Percentiles rank a stretch among this genome's conserved stretches.
These are phyloP conservation scores for Chlorella vulgaris DNA, from an alignment of 139 green algal species.

Conservation along the genomic window DNA sequence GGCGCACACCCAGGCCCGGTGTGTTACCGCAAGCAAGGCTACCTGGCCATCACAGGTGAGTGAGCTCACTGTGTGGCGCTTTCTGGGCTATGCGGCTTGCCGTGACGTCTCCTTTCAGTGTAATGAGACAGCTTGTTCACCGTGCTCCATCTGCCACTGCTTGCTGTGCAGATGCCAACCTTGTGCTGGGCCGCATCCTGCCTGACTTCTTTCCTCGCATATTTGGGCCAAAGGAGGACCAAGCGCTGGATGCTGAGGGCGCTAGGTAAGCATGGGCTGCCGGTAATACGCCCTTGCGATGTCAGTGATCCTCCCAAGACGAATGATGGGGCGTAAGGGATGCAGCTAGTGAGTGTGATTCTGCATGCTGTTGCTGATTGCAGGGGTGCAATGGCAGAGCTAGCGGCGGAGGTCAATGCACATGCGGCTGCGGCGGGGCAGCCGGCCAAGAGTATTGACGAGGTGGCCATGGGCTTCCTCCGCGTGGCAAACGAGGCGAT, in stretches of 20 bases:
- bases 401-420: slow-evolving; percentile 70
- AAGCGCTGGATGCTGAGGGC: slow-evolving; percentile 78
- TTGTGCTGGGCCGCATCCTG: slow-evolving; percentile 90
- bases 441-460: slow-evolving; percentile 67
- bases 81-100: neutral
- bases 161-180: slow-evolving; percentile 82
- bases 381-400: slow-evolving; percentile 56
- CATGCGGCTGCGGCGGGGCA: slow-evolving; percentile 42
- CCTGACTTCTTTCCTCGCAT: slow-evolving; percentile 96
- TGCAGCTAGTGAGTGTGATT: neutral
- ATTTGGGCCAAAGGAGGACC: slow-evolving; percentile 80
- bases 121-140: neutral
- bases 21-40: slow-evolving; percentile 93
- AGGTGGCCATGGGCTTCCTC: slow-evolving; percentile 90
- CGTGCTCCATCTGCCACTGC: neutral
- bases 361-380: neutral
- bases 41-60: slow-evolving; percentile 83
- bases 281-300: neutral
- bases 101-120: neutral
- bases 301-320: neutral
- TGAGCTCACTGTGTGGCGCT: neutral
- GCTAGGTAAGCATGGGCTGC: slow-evolving; percentile 14
- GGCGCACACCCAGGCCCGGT: slow-evolving; percentile 94
- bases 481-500: slow-evolving; percentile 97
- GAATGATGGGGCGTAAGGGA: too few species aligned